Evolutionary conservation across 2,329 filamentous ascomycete species (phyloP).

Genomic region (Ceratocystis alfenasii): DNA sequence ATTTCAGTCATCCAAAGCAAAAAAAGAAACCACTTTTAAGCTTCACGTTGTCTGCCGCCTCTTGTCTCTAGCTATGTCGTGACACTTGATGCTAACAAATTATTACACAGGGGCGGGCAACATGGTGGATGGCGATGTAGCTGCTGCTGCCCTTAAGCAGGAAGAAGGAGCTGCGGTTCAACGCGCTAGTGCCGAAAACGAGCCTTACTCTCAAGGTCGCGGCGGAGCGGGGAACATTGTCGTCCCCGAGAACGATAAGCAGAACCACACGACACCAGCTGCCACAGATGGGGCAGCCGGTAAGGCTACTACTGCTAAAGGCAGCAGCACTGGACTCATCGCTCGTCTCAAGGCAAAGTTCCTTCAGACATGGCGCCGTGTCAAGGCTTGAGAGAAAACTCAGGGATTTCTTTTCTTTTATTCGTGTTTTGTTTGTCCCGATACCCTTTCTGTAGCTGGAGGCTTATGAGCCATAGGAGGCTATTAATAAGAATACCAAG

Average conservation of each 20-base stretch:
- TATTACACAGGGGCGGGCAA: conserved; percentile 42
- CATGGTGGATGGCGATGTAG: conserved; percentile 40
- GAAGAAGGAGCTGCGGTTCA: conserved; percentile 39
- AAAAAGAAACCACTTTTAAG: not conserved
- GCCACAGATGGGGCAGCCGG: conserved; percentile 33
- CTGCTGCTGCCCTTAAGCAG: conserved; percentile 36
- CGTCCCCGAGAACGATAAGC: conserved; percentile 27
- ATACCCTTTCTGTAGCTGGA: conserved; percentile 7
- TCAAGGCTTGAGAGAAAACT: not conserved
- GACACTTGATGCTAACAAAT: conserved; percentile 2
- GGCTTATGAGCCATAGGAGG: not conserved
- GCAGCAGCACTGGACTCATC: conserved; percentile 8
- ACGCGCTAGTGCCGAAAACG: conserved; percentile 36
- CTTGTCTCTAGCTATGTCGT: not conserved
- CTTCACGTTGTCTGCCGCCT: not conserved
- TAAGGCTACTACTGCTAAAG: conserved; percentile 40
- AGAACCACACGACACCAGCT: conserved; percentile 26
- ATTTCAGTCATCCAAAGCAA: no score
- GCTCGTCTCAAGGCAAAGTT: conserved; percentile 6
- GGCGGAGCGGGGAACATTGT: conserved; percentile 49
- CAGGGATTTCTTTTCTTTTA: not conserved
- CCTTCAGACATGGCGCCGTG: conserved; percentile 1
- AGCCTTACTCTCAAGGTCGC: conserved; percentile 45
- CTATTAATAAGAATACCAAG: not conserved
- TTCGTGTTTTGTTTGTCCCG: conserved; percentile 5